Base-by-base conservation (phyloP, 2,329 filamentous ascomycete species). In the Aspergillus arachidicola region DNA sequence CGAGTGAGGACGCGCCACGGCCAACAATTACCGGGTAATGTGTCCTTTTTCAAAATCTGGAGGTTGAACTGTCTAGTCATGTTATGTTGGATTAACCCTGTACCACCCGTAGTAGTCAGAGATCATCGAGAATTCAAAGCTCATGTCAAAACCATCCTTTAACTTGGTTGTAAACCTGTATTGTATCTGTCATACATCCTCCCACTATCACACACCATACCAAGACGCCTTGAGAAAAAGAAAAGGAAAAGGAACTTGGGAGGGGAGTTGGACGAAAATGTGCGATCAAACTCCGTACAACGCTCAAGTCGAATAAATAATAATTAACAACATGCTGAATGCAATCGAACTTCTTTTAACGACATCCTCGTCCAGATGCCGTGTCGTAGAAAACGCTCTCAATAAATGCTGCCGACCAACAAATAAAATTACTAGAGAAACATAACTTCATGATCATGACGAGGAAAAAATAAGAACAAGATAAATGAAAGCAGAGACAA, bases 391-490 rank as follows among this genome's bases (percentile, higher is more conserved):
- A 54, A 26, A 45, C 28, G 21, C 38, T 61, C 36, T 60, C 59
- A 46, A 46, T 19, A 14, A 21, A 57, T 55, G 32, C 34, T 55
- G 48, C 28, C 48, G 28, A 51, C 62, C 48, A 34, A 46, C 57
- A 41, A 53, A 46, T 57, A 45, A 28, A 57, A 57, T 30, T 43
- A 45, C 55, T 43, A 43, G 19, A 58, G 59, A 59, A 64, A 56
- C 66, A 57, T 64, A 60, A 64, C 53, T 57, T 68, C 70, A 64
- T 68, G 41, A 66, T 64, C 61, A 57, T 55, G 19, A 34, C 4
- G n/a, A 30, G 14, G n/a, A 32, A 10, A 55, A 26, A 55, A 41
- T 41, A 19, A n/a, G 16, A 41, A 3, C 19, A 41, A 5, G 14
- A 36, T 36, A 41, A 41, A 41, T n/a, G 14, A 19, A 41, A 41